A percentile compares a stretch with the other conserved stretches of the same genome.
phyloP scores from a whole-genome alignment of 2,329 filamentous ascomycete genomes.

The Colletotrichum sublineola region DNA sequence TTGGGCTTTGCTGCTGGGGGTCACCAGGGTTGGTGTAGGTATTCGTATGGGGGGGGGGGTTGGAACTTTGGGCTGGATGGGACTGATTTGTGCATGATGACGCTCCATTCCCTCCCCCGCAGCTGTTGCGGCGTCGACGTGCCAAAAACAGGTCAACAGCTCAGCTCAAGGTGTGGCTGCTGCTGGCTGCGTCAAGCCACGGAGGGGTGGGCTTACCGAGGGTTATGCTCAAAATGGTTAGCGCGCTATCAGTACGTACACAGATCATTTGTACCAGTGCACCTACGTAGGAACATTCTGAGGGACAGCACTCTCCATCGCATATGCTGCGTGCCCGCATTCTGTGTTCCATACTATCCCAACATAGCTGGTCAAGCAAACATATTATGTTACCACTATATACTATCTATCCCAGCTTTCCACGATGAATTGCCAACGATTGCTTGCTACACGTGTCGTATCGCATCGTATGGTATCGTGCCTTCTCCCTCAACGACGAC shows the following conservation, averaged over 20 bases:
- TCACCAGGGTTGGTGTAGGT: conserved; percentile 29
- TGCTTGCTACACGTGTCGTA: no score
- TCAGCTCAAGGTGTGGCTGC: conserved; percentile 31
- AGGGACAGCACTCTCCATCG: neutral
- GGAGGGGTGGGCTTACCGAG: conserved; percentile 19
- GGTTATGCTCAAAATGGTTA: neutral
- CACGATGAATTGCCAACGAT: neutral
- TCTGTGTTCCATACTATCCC: no score
- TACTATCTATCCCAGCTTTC: neutral
- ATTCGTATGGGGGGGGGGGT: neutral
- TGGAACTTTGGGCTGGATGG: conserved; percentile 17
- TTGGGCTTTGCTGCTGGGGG: conserved; percentile 24
- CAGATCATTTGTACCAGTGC: no score
- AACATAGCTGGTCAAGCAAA: no score
- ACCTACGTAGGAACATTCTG: no score
- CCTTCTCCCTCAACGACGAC: neutral
- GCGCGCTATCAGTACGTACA: accelerated
- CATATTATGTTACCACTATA: no score
- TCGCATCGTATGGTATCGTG: no score
- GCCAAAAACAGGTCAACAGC: conserved; percentile 39
- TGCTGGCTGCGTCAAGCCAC: conserved; percentile 25
- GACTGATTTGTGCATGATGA: conserved; percentile 40
- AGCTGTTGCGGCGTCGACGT: conserved; percentile 13
- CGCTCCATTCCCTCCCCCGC: conserved; percentile 37
- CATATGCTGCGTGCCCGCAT: neutral